Evolutionary conservation across 805 yeast species (phyloP), one percentile per base, ranked within the genome.

Genomic region (Blastobotrys robertii): DNA sequence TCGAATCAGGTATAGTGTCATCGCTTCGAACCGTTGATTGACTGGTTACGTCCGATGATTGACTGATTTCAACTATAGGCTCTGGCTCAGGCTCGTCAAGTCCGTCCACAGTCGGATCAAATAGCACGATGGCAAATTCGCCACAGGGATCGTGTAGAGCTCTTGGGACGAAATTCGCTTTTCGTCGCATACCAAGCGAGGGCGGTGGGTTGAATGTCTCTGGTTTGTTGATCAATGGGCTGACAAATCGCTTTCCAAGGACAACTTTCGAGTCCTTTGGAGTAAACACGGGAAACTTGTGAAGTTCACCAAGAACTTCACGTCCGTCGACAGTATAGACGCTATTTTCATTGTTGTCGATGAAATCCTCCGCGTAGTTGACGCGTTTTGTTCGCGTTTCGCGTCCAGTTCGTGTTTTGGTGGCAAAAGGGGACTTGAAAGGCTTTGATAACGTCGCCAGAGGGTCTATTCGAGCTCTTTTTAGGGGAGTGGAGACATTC

Each of bases 91-190:
- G 50, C 14, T 46, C 50, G 28, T 58, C 73, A 6, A 19, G 25
- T 19, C 25, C 25, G 56, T 92, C 97, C 2, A 90, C 80, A 0
- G 97, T 84, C 0, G 98, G 98, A 60, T 92, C 98, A 56, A 86
- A 92, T 37, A 92, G 67, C 1, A 92, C 97, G 43, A 92, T 85
- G 2, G 98, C 97, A 54, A 84, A 79, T 59, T 92, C 97, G 47
- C 81, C 87, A 36, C 81, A 72, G 0, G 98, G 98, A 63, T 92
- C 98, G 58, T 90, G 94, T n/a, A 92, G 68, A 1, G 98, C 94
- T 45, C 87, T 67, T 3, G 97, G 95, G n/a, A 84, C 83, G 42
- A 84, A 63, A 22, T 62, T 62, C 1, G 75, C 68, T 1, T 77
- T 73, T 48, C 77, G 75, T 32, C 81, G 74, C 45, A 87, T 86